Percentiles rank a stretch among this genome's conserved stretches.
phyloP scores from a whole-genome alignment of 805 yeast species.

The Tetrapisispora nanseiensis region DNA sequence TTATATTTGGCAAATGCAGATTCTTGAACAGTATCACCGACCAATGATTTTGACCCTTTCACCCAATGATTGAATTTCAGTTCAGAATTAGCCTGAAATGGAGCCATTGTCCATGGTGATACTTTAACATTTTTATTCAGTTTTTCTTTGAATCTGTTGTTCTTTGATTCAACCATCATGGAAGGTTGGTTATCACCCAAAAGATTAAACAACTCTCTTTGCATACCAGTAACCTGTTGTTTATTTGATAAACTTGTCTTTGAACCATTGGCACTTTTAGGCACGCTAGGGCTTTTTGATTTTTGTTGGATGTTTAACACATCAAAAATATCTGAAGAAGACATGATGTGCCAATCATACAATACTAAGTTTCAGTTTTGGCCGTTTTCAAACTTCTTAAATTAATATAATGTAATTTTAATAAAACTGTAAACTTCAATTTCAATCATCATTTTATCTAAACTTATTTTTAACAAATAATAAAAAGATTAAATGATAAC shows the following conservation, averaged over 20 bases:
- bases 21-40: conserved; percentile 26
- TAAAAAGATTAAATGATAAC: too few species aligned
- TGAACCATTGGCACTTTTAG: conserved; percentile 10
- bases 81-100: conserved; percentile 46
- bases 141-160: conserved; percentile 52
- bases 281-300: conserved; percentile 16
- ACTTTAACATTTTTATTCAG: conserved; percentile 52
- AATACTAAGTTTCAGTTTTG: too few species aligned
- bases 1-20: conserved; percentile 69
- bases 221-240: conserved; percentile 54
- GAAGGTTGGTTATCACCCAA: conserved; percentile 93
- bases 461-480: neutral
- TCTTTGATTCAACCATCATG: conserved; percentile 37
- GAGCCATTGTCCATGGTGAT: conserved; percentile 71
- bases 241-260: conserved; percentile 3
- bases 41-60: conserved; percentile 49
- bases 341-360: conserved; percentile 18
- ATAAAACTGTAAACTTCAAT: neutral
- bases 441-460: neutral
- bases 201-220: conserved; percentile 77
- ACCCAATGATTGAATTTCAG: conserved; percentile 77
- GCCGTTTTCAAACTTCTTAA: too few species aligned
- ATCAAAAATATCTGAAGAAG: conserved; percentile 61
- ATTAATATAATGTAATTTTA: too few species aligned
- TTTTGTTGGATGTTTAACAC: conserved; percentile 52